Percentiles rank a stretch among this genome's conserved stretches.
Evolutionary conservation across 495 filamentous ascomycete genomes (phyloP).

Genomic region (Podospora anserina): DNA sequence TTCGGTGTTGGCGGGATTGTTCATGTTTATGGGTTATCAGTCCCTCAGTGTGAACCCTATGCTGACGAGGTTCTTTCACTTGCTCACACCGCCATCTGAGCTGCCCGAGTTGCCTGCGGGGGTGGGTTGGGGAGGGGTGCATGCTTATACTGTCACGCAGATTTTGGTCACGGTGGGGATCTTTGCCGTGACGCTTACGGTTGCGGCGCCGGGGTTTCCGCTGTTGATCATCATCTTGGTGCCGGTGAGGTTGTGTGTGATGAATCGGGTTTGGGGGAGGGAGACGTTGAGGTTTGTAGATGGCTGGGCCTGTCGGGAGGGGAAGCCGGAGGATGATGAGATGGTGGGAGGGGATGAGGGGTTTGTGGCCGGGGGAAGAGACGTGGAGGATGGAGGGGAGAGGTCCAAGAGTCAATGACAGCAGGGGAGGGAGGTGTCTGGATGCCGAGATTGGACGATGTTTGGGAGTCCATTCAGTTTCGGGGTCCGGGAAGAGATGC

Average conservation of each 20-base stretch:
- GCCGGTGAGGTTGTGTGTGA: constrained; percentile 58
- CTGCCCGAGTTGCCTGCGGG: constrained; percentile 55
- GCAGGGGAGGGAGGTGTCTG: background rate
- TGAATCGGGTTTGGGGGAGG: constrained; percentile 61
- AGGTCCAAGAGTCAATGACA: background rate
- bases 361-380: background rate
- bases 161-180: constrained; percentile 59
- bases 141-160: constrained; percentile 61
- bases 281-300: constrained; percentile 64
- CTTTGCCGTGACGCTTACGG: constrained; percentile 63
- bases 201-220: constrained; percentile 63
- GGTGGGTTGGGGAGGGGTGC: constrained; percentile 54
- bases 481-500: no score
- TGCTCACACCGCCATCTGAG: constrained; percentile 63
- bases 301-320: constrained; percentile 67
- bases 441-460: background rate
- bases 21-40: constrained; percentile 74
- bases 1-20: constrained; percentile 64
- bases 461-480: no score
- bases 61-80: constrained; percentile 59
- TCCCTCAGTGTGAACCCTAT: constrained; percentile 67
- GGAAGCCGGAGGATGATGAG: constrained; percentile 59
- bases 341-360: background rate
- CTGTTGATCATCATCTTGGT: constrained; percentile 65
- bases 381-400: background rate